Percentiles rank a stretch among this genome's conserved stretches.
Conservation (phyloP, 2,329 filamentous ascomycete genomes). For the Arthrobotrys entomopaga region DNA sequence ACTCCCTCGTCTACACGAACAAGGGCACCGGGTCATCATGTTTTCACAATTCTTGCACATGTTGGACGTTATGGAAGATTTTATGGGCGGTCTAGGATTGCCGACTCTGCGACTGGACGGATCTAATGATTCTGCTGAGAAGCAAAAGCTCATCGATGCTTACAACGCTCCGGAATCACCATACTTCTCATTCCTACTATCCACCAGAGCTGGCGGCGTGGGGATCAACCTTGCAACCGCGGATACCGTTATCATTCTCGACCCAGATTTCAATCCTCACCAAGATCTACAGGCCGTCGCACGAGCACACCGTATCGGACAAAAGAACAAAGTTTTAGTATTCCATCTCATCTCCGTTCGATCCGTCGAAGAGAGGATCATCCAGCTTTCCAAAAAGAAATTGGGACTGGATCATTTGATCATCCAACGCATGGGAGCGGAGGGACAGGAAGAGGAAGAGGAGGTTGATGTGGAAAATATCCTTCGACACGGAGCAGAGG, state of each 20-base stretch:
- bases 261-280: constrained; percentile 97
- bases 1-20: constrained; percentile 84
- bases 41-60: constrained; percentile 96
- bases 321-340: constrained; percentile 93
- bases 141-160: constrained; percentile 92
- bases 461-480: constrained; percentile 86
- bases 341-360: constrained; percentile 92
- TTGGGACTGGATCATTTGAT: constrained; percentile 94
- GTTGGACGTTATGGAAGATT: constrained; percentile 91
- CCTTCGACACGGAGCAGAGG: constrained; percentile 83
- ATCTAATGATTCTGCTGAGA: constrained; percentile 80
- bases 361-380: constrained; percentile 92
- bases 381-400: constrained; percentile 94
- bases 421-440: constrained; percentile 80
- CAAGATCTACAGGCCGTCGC: constrained; percentile 97
- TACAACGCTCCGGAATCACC: constrained; percentile 87
- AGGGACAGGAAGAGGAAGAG: constrained; percentile 82
- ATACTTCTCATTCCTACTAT: constrained; percentile 89
- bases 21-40: constrained; percentile 88
- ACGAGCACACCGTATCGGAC: constrained; percentile 93
- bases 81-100: constrained; percentile 78
- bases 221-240: constrained; percentile 97
- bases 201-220: constrained; percentile 92
- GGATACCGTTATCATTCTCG: constrained; percentile 96
- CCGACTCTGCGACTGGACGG: constrained; percentile 85